Evolutionary conservation across 2,329 filamentous ascomycete species (phyloP), one percentile per base, ranked within the genome.

Genomic region (Penicillium sp.): DNA sequence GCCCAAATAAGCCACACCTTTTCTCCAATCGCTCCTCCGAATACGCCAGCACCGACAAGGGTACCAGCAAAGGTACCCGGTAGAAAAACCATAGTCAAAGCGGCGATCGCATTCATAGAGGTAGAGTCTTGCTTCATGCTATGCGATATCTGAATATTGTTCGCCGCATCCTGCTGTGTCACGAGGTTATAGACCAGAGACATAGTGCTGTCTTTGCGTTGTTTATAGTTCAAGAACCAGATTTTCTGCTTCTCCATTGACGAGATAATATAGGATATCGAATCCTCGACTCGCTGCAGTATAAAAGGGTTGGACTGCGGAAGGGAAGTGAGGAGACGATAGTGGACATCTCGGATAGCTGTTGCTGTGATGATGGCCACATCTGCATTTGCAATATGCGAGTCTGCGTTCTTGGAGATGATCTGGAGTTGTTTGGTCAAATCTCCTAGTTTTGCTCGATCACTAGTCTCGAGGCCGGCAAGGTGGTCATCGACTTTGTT

Each of bases 41-140:
- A 53, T 35, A 61, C 53, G 7, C 57, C 56, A 4, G 58, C 55
- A 10, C 48, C 48, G 13, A 62, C 51, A 4, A 60, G 44, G 13
- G 61, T 65, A 11, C 63, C 63, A 10, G 55, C 55, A 49, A 67
- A 66, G 9, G 66, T 64, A 5, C 62, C 64, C 1, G 65, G 67
- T 13, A 69, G 29, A 49, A 74, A 74, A 0, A 68, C 56, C 70
- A 74, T 71, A 3, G 72, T 74, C 52, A 74, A 29, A 3, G 57
- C 55, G 0, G 71, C 68, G 42, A 74, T 74, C 1, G 62, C 61
- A 22, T 65, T 70, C 72, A 73, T 73, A 31, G 59, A 65, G 0
- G 66, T 67, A 43, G 68, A 70, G 27, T 73, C 68, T 27, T 57
- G 56, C 55, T 70, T 70, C 60, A 62, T 60, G 26, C 55, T 58